Evolutionary conservation across 225 moss, liverwort and hornwort genomes (phyloP).

Genomic region (Pseudisothecium myosuroides): DNA sequence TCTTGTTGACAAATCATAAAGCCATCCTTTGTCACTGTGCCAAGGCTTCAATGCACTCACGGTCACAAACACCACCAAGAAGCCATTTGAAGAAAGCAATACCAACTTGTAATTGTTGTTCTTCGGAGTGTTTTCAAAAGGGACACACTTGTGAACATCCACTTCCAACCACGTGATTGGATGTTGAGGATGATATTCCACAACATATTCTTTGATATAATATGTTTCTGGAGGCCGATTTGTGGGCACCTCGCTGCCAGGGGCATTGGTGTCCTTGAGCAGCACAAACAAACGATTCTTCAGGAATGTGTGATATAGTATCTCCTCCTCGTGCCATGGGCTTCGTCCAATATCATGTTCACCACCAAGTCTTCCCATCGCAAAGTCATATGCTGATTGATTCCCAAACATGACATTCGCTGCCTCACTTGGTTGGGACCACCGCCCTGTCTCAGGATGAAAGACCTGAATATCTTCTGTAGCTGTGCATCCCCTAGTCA

Average conservation of each 20-base stretch:
- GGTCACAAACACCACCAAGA: not conserved
- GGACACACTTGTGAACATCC: not conserved
- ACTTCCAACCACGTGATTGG: not conserved
- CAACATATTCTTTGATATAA: not conserved
- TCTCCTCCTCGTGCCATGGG: not conserved
- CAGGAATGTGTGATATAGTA: not conserved
- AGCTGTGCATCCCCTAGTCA: not conserved
- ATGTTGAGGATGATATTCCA: not conserved
- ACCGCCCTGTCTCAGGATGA: not conserved
- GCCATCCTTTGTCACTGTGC: not conserved
- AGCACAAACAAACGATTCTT: not conserved
- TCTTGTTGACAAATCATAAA: not conserved
- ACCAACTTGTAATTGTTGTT: no score
- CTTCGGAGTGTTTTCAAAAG: not conserved
- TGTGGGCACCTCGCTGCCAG: no score
- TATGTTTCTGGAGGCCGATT: not conserved
- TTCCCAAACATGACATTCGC: not conserved
- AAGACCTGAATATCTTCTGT: not conserved
- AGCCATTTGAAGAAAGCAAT: not conserved
- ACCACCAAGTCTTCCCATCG: no score
- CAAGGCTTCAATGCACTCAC: no score
- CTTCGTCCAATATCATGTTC: not conserved
- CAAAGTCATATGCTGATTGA: not conserved
- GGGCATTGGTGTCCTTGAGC: not conserved
- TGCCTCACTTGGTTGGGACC: not conserved